Conservation (phyloP, 139 green algal genomes). For the Tetradesmus lagerheimii region DNA sequence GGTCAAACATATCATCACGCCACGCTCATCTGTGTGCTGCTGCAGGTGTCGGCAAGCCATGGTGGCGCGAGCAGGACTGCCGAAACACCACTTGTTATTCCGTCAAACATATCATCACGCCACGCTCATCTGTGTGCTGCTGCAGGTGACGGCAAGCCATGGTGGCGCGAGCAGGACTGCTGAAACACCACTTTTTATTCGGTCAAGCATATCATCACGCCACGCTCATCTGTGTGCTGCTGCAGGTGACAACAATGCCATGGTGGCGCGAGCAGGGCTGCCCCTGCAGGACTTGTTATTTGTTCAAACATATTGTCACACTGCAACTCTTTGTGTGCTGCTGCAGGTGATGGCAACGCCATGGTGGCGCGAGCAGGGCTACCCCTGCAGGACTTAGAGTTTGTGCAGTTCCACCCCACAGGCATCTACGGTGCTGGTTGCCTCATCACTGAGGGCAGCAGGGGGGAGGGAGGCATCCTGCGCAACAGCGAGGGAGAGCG, state of each 20-base stretch:
- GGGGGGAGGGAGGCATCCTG: conserved; percentile 97
- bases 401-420: conserved; percentile 99
- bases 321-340: conserved; percentile 16
- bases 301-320: conserved; percentile 69
- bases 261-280: conserved; percentile 94
- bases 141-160: conserved; percentile 91
- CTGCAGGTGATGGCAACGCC: conserved; percentile 84
- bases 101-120: no score
- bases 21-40: no score
- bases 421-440: conserved; percentile 99
- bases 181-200: conserved; percentile 94
- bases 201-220: conserved; percentile 80
- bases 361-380: conserved; percentile 96
- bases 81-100: conserved; percentile 94
- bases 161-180: conserved; percentile 92
- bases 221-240: background rate
- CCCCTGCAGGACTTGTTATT: conserved; percentile 96
- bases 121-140: no score
- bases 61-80: conserved; percentile 92
- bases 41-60: conserved; percentile 91
- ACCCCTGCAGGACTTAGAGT: conserved; percentile 95
- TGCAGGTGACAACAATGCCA: conserved; percentile 89
- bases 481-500: conserved; percentile 97
- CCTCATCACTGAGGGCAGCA: conserved; percentile 98
- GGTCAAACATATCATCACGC: conserved; percentile 93